Evolutionary conservation across 305 asterid species (phyloP), one percentile per base, ranked within the genome.

Genomic region (Rubia balearica): DNA sequence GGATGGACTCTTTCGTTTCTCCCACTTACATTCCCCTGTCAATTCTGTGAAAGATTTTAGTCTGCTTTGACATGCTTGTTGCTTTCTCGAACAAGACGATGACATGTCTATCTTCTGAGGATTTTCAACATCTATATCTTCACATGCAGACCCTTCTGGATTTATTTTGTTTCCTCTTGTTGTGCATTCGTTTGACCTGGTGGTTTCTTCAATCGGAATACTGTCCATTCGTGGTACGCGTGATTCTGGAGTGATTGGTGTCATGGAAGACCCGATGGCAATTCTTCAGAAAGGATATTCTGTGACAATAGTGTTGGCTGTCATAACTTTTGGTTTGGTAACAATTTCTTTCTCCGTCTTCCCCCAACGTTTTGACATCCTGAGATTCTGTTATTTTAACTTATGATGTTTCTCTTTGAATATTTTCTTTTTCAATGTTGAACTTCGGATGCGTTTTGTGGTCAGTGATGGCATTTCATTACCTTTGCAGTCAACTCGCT

Each of bases 211-310:
- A 8, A 80, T 90, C 61, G 99, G 99, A 68, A 91, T 95, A 79
- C 82, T 95, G 79, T 91, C 99, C 53, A 88, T 91, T 72, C 88
- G 96, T 55, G 77, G 81, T 79, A 86, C 85, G 70, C 92, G 97
- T 70, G 94, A 86, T 67, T 77, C 96, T 73, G 90, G 94, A 76
- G 82, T 76, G 69, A 79, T 87, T 83, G 93, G 96, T 75, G 85
- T 75, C 70, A 65, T 70, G 51, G 99, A 95, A 85, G 99, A 95
- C 85, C 99, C 99, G 59, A 95, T 95, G 99, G 57, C 80, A 73
- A 87, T 90, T 80, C 97, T 95, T 75, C 90, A 95, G 88, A 91
- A 84, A 83, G 99, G 99, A 82, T 95, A 95, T 79, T 91, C 99
- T 56, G 72, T 95, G 57, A 90, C 99, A 74, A 78, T 95, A 74